These are phyloP conservation scores for Trifolium repens DNA, from an alignment of 306 rosid genomes.

Conservation along the genomic window DNA sequence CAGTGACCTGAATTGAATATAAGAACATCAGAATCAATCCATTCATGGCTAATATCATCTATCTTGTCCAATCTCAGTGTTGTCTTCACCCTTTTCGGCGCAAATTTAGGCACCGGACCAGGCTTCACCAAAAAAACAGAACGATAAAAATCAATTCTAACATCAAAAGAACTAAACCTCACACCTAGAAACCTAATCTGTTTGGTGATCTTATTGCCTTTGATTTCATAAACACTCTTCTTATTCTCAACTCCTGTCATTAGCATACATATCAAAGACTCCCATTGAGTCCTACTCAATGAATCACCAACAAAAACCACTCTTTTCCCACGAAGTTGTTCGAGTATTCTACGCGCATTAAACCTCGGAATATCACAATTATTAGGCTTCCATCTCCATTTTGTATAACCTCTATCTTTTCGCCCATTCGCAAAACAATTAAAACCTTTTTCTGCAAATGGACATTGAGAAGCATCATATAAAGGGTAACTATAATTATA, in stretches of 20 bases:
- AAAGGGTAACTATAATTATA: constrained; percentile 59
- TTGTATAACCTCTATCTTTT: constrained; percentile 63
- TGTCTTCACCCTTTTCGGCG: constrained; percentile 77
- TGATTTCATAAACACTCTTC: constrained; percentile 75
- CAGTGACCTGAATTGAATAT: constrained; percentile 92
- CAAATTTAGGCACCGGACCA: constrained; percentile 53
- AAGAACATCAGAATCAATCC: constrained; percentile 87
- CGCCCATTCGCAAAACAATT: constrained; percentile 83
- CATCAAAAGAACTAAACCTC: no score
- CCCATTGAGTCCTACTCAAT: constrained; percentile 96
- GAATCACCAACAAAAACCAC: constrained; percentile 92
- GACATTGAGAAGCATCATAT: constrained; percentile 76
- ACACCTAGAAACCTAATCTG: no score
- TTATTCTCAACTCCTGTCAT: constrained; percentile 83
- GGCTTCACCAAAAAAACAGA: constrained; percentile 78
- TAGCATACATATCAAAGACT: constrained; percentile 82
- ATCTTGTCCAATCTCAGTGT: constrained; percentile 68
- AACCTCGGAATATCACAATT: constrained; percentile 79
- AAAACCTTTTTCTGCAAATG: constrained; percentile 79
- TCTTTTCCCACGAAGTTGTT: constrained; percentile 74
- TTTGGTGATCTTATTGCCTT: no score
- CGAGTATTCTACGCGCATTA: constrained; percentile 54
- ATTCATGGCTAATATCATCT: constrained; percentile 76
- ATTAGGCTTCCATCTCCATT: constrained; percentile 90
- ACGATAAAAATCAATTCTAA: no score